Base-by-base conservation (phyloP, 164 flowering plant genomes). In the Stephania japonica region DNA sequence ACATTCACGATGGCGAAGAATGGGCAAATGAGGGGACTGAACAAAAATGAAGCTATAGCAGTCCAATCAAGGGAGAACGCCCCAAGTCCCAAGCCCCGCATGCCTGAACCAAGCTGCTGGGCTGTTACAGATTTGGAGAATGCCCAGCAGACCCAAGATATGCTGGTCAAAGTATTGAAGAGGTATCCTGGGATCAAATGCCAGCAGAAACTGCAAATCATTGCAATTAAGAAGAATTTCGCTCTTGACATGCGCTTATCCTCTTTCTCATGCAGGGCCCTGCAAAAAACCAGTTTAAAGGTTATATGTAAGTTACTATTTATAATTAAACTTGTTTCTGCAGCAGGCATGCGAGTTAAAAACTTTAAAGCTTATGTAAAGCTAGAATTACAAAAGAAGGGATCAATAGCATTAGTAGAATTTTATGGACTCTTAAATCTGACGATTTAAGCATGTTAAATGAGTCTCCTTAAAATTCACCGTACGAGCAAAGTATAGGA, bases 101-200 rank as follows among this genome's bases (percentile, higher is more conserved):
- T 74, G n/a, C 88, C 88, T 2, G 88, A 85, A 7, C 88, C 88
- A 1, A 85, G 43, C 75, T 85, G 88, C 63, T 85, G 86, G 11
- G 83, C 86, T 0, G 84, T 85, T 65, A 85, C 84, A 0, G 88
- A 83, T 62, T 82, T 84, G 63, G 85, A 72, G 74, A 83, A 84
- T 53, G 56, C 79, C 84, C 82, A 83, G 73, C 88, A 85, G 8
- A 85, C 68, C 85, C 83, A 78, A 50, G 88, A 85, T 38, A 85
- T 67, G 73, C 72, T 83, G 6, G 84, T 73, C 13, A 85, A 73
- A 16, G 86, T 80, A 7, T 82, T 24, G 74, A 85, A 85, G 59
- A 85, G 78, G 78, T 80, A 84, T 13, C 85, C 88, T 6, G 88
- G 88, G 23, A 84, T 25, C 5, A 74, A 26, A 44, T 85, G 79